These are phyloP conservation scores for Vigna mungo DNA, from an alignment of 306 rosid genomes.

Conservation along the genomic window DNA sequence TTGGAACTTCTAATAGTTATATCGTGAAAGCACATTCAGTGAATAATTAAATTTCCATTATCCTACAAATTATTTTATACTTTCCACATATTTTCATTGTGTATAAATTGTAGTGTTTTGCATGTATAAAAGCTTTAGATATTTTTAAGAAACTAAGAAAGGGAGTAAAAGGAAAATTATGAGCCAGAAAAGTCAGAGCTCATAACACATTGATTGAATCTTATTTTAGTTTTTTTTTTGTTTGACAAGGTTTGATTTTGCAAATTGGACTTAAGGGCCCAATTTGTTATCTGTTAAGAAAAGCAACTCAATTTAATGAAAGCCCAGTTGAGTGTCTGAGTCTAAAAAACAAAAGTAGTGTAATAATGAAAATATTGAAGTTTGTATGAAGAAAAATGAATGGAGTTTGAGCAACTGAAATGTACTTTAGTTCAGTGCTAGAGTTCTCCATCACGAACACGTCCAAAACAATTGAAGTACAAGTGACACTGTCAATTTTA, in stretches of 20 bases:
- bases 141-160: neutral
- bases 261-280: constrained; percentile 18
- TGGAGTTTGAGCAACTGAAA: too few relatives aligned
- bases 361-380: neutral
- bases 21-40: too few relatives aligned
- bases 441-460: neutral
- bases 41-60: too few relatives aligned
- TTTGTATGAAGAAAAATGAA: too few relatives aligned
- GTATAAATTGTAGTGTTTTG: neutral
- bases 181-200: neutral
- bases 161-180: neutral
- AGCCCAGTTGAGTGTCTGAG: neutral
- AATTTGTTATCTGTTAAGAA: neutral
- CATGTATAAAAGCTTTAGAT: neutral
- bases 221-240: neutral
- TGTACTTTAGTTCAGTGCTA: neutral
- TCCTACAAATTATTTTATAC: too few relatives aligned
- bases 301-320: neutral
- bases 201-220: neutral
- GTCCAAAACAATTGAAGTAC: neutral
- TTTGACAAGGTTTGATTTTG: neutral
- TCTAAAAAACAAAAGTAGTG: neutral
- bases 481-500: constrained; percentile 2
- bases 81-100: neutral
- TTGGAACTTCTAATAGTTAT: too few relatives aligned